Percentiles rank a stretch among this genome's conserved stretches.
Conservation (phyloP, 2,329 filamentous ascomycete genomes). For the Paraconiothyrium brasiliense region DNA sequence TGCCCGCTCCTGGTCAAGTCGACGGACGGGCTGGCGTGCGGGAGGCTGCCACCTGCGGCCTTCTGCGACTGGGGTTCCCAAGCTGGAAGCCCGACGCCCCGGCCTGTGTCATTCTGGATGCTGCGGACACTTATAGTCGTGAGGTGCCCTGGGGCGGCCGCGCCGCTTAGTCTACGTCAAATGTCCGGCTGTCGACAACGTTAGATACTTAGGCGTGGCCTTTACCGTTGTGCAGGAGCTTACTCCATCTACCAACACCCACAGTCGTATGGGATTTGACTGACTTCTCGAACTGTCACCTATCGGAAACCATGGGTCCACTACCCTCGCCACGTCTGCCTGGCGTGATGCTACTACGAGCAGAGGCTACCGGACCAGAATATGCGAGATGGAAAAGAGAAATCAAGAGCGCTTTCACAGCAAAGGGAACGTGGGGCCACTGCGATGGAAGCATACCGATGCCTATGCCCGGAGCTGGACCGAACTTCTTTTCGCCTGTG, state of each 20-base stretch:
- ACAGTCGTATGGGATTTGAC: conserved; percentile 8
- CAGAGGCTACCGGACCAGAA: conserved; percentile 40
- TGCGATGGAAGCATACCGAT: conserved; percentile 43
- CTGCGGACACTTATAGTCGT: conserved; percentile 25
- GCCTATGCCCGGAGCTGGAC: conserved; percentile 46
- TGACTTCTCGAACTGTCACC: conserved; percentile 4
- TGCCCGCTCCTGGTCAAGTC: conserved; percentile 1
- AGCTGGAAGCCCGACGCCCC: conserved; percentile 31
- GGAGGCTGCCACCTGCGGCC: conserved; percentile 16
- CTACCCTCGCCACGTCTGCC: conserved; percentile 41
- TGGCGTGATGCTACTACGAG: conserved; percentile 37
- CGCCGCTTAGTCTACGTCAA: conserved; percentile 23
- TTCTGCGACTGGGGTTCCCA: conserved; percentile 24
- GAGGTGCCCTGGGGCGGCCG: conserved; percentile 20
- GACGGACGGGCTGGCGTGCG: conserved; percentile 8
- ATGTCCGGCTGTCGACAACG: conserved; percentile 23
- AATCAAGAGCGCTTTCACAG: conserved; percentile 41
- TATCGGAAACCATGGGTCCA: conserved; percentile 26
- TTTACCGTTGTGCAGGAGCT: conserved; percentile 13
- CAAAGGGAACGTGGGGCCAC: conserved; percentile 45
- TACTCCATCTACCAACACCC: conserved; percentile 1
- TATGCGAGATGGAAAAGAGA: conserved; percentile 45
- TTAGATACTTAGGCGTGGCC: conserved; percentile 13
- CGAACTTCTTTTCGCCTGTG: conserved; percentile 30
- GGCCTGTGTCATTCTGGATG: conserved; percentile 20